A percentile compares a stretch with the other conserved stretches of the same genome.
phyloP scores from a whole-genome alignment of 192 early-diverging fungal species.

The Podila clonocystis region DNA sequence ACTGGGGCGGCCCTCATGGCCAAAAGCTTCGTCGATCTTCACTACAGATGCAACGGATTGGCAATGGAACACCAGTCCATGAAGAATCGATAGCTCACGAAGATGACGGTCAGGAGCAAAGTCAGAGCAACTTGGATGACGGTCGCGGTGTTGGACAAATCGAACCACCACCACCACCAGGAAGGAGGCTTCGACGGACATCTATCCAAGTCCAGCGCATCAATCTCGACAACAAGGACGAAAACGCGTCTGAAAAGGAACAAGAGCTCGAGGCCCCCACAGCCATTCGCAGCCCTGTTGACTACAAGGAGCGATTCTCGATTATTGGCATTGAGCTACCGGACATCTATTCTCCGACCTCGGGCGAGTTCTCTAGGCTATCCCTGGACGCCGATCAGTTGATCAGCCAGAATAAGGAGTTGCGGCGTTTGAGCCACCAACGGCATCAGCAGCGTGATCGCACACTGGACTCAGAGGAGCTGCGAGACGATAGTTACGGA shows the following conservation, averaged over 20 bases:
- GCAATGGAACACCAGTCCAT: background rate
- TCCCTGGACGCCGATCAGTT: conserved; percentile 31
- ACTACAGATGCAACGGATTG: conserved; percentile 11
- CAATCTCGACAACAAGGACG: conserved; percentile 13
- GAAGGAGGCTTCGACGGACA: background rate
- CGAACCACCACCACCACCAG: too few species aligned
- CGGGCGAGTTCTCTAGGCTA: conserved; percentile 37
- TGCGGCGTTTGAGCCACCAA: background rate
- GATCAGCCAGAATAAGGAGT: background rate
- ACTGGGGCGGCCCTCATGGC: conserved; percentile 19
- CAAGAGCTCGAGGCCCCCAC: background rate
- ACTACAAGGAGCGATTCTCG: conserved; percentile 26
- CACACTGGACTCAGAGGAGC: conserved; percentile 7
- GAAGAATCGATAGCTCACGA: background rate
- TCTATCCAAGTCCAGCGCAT: conserved; percentile 7
- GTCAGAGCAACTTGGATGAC: conserved; percentile 9
- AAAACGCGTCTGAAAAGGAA: background rate
- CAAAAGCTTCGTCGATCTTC: conserved; percentile 25
- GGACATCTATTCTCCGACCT: conserved; percentile 27
- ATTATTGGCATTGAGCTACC: conserved; percentile 32
- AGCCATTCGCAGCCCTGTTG: background rate
- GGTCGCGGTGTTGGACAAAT: conserved; percentile 29
- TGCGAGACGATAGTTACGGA: conserved; percentile 5
- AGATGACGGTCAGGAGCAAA: background rate
- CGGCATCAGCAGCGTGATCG: background rate